Conservation (phyloP, 2,329 filamentous ascomycete genomes). For the Sporothrix luriei region DNA sequence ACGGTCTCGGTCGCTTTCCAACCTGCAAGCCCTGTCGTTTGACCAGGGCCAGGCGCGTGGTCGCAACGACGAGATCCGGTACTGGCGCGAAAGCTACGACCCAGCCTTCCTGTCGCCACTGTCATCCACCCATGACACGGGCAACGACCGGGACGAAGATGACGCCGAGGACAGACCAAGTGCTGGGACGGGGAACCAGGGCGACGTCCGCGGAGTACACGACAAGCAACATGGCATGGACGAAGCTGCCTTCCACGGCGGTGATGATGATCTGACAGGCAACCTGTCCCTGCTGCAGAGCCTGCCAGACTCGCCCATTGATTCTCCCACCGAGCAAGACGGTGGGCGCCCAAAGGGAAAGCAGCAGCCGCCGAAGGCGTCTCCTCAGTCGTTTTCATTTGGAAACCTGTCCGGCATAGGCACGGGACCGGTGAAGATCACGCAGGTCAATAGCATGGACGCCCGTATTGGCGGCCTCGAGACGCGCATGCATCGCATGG, state of each 20-base stretch:
- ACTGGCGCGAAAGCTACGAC: slow-evolving; percentile 65
- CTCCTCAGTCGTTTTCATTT: slow-evolving; percentile 58
- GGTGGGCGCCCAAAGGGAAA: slow-evolving; percentile 7
- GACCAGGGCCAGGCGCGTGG: slow-evolving; percentile 48
- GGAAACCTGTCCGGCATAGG: slow-evolving; percentile 42
- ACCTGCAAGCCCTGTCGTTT: slow-evolving; percentile 50
- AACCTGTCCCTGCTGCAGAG: slow-evolving; percentile 28
- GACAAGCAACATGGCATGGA: background rate
- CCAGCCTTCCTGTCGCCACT: slow-evolving; percentile 54
- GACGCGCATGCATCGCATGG: slow-evolving; percentile 55
- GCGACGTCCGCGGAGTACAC: background rate
- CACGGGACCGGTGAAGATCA: slow-evolving; percentile 55
- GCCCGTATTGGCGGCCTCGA: slow-evolving; percentile 57
- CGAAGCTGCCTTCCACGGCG: slow-evolving; percentile 27
- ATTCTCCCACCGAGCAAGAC: slow-evolving; percentile 17
- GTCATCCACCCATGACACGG: slow-evolving; percentile 46
- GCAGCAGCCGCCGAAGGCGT: background rate
- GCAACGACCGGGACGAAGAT: slow-evolving; percentile 33
- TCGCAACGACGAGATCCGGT: slow-evolving; percentile 65
- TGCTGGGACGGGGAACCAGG: no score
- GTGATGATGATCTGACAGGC: slow-evolving; percentile 34
- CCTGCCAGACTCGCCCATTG: slow-evolving; percentile 25
- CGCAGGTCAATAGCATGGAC: slow-evolving; percentile 57
- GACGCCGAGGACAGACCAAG: slow-evolving; percentile 32
- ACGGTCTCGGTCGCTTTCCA: slow-evolving; percentile 62